Percentiles rank a stretch among this genome's conserved stretches.
Conservation (phyloP, 2,329 filamentous ascomycete species). For the Endoconidiophora polonica region DNA sequence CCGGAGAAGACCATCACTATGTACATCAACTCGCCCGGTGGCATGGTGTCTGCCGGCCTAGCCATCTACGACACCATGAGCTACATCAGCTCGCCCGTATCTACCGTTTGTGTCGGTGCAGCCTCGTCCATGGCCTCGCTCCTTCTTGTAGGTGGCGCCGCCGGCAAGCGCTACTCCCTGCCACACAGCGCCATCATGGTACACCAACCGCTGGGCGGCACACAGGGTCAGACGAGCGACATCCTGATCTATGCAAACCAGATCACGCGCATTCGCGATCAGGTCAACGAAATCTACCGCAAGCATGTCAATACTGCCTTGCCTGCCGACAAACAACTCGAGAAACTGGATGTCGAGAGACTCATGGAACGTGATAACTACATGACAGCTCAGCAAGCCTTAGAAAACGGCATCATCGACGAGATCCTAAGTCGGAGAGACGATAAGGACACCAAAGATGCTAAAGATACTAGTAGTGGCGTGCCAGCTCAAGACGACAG, state of each 20-base stretch:
- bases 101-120: conserved; percentile 86
- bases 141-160: conserved; percentile 68
- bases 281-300: conserved; percentile 82
- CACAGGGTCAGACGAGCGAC: conserved; percentile 51
- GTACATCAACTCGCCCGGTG: conserved; percentile 95
- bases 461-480: no score
- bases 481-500: no score
- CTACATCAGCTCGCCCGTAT: conserved; percentile 85
- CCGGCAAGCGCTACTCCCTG: conserved; percentile 72
- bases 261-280: conserved; percentile 70
- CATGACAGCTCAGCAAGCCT: conserved; percentile 71
- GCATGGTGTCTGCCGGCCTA: conserved; percentile 63
- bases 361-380: conserved; percentile 97
- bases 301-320: conserved; percentile 66
- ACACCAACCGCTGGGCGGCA: conserved; percentile 76
- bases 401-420: conserved; percentile 83
- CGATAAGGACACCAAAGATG: neutral
- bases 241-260: conserved; percentile 96
- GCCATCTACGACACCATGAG: conserved; percentile 99
- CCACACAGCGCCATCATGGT: conserved; percentile 96
- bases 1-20: conserved; percentile 90
- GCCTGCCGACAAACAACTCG: conserved; percentile 55
- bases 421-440: conserved; percentile 44
- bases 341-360: conserved; percentile 66
- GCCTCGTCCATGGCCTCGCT: conserved; percentile 91